A percentile compares a stretch with the other conserved stretches of the same genome.
These are phyloP conservation scores for Anastatica hierochuntica DNA, from an alignment of 345 rosid genomes.

Conservation along the genomic window DNA sequence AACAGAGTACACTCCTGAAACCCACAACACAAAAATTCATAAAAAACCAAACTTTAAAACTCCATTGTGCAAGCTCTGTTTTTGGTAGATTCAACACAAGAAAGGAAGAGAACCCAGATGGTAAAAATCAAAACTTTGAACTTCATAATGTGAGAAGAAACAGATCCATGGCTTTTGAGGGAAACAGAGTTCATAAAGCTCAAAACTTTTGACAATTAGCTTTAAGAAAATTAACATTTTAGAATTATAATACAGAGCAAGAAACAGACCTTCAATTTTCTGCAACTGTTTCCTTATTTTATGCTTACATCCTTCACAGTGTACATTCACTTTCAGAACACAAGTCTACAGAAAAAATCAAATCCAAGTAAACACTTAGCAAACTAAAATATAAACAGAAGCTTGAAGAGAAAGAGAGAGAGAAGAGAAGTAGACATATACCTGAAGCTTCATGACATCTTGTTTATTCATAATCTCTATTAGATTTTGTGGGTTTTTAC, in stretches of 20 bases:
- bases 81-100: background rate
- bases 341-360: constrained; percentile 53
- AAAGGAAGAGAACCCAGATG: background rate
- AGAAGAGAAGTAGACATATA: constrained; percentile 13
- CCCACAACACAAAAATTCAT: too few relatives aligned
- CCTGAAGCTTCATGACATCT: constrained; percentile 77
- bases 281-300: constrained; percentile 68
- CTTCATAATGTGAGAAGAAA: background rate
- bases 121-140: constrained; percentile 4
- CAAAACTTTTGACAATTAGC: background rate
- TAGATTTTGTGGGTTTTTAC: constrained; percentile 10
- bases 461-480: constrained; percentile 50
- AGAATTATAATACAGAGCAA: too few relatives aligned
- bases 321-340: constrained; percentile 77
- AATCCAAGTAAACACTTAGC: constrained; percentile 1
- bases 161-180: constrained; percentile 4
- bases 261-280: constrained; percentile 69
- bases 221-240: background rate
- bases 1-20: constrained; percentile 59
- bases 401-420: too few relatives aligned
- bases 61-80: too few relatives aligned
- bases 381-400: background rate
- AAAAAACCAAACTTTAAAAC: too few relatives aligned
- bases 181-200: background rate
- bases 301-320: constrained; percentile 90